Percentiles rank a stretch among this genome's conserved stretches.
Conservation (phyloP, 1,139 yeast genomes). For the Blastobotrys serpentis region DNA sequence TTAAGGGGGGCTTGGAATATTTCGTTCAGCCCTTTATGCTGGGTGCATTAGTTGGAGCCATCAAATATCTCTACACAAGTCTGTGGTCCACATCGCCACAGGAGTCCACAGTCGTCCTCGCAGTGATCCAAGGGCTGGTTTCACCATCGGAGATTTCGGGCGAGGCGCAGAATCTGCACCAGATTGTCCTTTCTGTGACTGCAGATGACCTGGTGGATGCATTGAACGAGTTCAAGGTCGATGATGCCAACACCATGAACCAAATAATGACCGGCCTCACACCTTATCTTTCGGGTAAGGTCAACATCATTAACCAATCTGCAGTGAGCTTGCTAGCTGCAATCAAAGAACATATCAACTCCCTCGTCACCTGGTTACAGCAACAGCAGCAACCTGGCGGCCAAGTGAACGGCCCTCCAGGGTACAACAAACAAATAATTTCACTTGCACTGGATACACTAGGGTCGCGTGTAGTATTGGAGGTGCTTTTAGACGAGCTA, state of each 20-base stretch:
- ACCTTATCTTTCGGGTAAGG: slow-evolving; percentile 12
- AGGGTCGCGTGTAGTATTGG: slow-evolving; percentile 53
- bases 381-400: slow-evolving; percentile 27
- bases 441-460: slow-evolving; percentile 48
- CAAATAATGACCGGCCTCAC: slow-evolving; percentile 12
- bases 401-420: slow-evolving; percentile 30
- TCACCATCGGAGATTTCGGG: slow-evolving; percentile 40
- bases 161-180: slow-evolving; percentile 42
- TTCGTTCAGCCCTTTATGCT: slow-evolving; percentile 60
- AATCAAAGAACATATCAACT: slow-evolving; percentile 29
- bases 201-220: slow-evolving; percentile 32
- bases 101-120: slow-evolving; percentile 36
- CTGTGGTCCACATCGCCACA: slow-evolving; percentile 38
- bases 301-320: neutral
- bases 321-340: slow-evolving; percentile 15
- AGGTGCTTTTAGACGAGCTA: slow-evolving; percentile 30
- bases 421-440: slow-evolving; percentile 50
- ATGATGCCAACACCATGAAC: slow-evolving; percentile 14
- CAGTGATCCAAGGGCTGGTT: slow-evolving; percentile 36
- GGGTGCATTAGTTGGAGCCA: slow-evolving; percentile 46
- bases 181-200: slow-evolving; percentile 36
- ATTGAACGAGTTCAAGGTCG: slow-evolving; percentile 22
- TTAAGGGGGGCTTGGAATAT: slow-evolving; percentile 62
- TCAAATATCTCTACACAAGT: slow-evolving; percentile 42
- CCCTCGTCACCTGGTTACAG: slow-evolving; percentile 29